These are phyloP conservation scores for Monosporozyma servazzii DNA, from an alignment of 805 yeast species.

Conservation along the genomic window DNA sequence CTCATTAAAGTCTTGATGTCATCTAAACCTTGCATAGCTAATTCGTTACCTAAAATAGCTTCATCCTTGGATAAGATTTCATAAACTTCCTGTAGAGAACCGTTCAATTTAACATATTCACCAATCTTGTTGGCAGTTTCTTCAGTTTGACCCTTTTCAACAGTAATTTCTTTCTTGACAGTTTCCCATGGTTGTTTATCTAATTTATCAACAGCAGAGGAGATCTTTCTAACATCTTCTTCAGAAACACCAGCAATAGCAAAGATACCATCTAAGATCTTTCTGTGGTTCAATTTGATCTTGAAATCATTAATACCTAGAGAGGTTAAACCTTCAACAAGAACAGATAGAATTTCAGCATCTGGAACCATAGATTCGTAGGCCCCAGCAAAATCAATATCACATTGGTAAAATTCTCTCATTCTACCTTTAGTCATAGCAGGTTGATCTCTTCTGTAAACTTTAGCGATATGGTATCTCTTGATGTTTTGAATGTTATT, in stretches of 20 bases:
- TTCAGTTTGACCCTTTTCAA: slow-evolving; percentile 81
- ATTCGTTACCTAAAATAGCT: slow-evolving; percentile 49
- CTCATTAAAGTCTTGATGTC: slow-evolving; percentile 72
- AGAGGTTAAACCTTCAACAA: slow-evolving; percentile 75
- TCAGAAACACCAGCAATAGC: slow-evolving; percentile 89
- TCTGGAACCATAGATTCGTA: slow-evolving; percentile 96
- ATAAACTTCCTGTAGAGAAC: slow-evolving; percentile 59
- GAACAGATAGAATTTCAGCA: slow-evolving; percentile 72
- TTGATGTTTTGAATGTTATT: slow-evolving; percentile 84
- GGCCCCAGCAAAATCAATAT: slow-evolving; percentile 90
- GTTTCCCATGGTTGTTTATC: slow-evolving; percentile 95
- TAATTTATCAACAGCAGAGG: slow-evolving; percentile 92
- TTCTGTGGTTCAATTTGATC: slow-evolving; percentile 89
- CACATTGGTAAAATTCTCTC: slow-evolving; percentile 99
- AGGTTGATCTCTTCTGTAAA: slow-evolving; percentile 98
- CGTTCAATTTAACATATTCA: slow-evolving; percentile 77
- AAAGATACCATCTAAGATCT: slow-evolving; percentile 91
- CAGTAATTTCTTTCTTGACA: slow-evolving; percentile 85
- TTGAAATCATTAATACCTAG: slow-evolving; percentile 86
- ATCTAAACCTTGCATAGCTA: slow-evolving; percentile 70
- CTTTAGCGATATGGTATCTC: slow-evolving; percentile 95
- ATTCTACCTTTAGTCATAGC: slow-evolving; percentile 99
- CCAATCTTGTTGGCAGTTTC: slow-evolving; percentile 92
- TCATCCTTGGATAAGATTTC: slow-evolving; percentile 48
- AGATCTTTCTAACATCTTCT: slow-evolving; percentile 86